Evolutionary conservation across 345 rosid genomes (phyloP).

Genomic region (Euphorbia lathyris): DNA sequence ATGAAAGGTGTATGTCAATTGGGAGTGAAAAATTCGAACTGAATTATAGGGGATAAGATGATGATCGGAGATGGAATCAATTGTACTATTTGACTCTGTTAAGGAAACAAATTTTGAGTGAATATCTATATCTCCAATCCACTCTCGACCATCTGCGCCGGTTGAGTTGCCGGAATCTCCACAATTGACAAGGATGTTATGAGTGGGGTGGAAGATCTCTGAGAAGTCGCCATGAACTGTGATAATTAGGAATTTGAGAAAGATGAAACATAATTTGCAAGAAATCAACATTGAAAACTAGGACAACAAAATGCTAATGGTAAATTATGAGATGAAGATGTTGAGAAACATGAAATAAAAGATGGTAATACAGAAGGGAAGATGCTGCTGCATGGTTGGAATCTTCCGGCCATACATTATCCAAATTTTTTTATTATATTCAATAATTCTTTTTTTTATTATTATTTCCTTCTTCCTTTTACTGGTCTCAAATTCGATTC

Average conservation of each 20-base stretch:
- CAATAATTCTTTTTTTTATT: too few relatives aligned
- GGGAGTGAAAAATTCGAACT: slow-evolving; percentile 23
- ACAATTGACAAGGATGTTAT: slow-evolving; percentile 4
- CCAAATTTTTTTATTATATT: too few relatives aligned
- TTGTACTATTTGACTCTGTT: slow-evolving; percentile 7
- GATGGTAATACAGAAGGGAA: too few relatives aligned
- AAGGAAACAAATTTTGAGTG: slow-evolving; percentile 11
- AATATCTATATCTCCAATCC: slow-evolving; percentile 18
- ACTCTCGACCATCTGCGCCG: slow-evolving; percentile 4
- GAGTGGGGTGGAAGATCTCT: background rate
- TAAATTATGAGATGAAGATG: background rate
- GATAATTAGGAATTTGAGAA: background rate
- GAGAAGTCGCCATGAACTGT: background rate
- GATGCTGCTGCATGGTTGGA: too few relatives aligned
- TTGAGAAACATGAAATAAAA: too few relatives aligned
- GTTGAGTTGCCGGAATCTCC: slow-evolving; percentile 8
- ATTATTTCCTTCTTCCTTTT: too few relatives aligned
- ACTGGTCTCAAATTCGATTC: too few relatives aligned
- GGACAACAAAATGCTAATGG: background rate
- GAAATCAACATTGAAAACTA: background rate
- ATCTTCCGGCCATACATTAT: too few relatives aligned
- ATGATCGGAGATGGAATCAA: slow-evolving; percentile 23
- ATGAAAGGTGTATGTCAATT: slow-evolving; percentile 26
- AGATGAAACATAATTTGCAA: background rate
- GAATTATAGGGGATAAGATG: slow-evolving; percentile 18